Conservation (phyloP, 371 early-diverging fungal species). For the Syncephalastrum racemosum region DNA sequence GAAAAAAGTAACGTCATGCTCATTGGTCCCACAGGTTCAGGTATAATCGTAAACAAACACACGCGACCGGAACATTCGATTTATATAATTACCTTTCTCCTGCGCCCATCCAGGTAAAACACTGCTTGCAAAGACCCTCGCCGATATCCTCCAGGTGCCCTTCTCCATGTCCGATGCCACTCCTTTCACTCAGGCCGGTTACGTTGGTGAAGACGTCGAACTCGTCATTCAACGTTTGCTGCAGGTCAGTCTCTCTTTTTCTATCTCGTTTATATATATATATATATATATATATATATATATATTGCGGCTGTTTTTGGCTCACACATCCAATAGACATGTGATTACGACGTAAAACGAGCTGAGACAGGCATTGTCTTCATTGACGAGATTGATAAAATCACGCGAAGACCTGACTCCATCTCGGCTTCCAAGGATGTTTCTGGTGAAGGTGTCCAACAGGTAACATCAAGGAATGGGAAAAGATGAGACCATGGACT, state of each 20-base stretch:
- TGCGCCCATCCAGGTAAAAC: slow-evolving; percentile 64
- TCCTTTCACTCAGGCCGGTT: slow-evolving; percentile 92
- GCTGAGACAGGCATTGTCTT: slow-evolving; percentile 92
- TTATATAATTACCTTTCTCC: not conserved
- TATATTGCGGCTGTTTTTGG: not conserved
- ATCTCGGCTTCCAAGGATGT: slow-evolving; percentile 84
- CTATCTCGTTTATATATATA: too few relatives aligned
- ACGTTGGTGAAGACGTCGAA: slow-evolving; percentile 95
- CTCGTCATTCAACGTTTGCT: slow-evolving; percentile 83
- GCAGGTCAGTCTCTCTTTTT: slow-evolving; percentile 47
- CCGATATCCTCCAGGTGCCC: slow-evolving; percentile 85
- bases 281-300: too few relatives aligned
- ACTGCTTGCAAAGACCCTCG: slow-evolving; percentile 80
- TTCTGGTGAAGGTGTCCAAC: slow-evolving; percentile 94
- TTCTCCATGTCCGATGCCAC: slow-evolving; percentile 93
- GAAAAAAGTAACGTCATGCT: slow-evolving; percentile 93
- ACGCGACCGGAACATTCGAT: not conserved
- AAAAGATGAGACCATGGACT: not conserved
- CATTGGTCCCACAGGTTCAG: slow-evolving; percentile 86
- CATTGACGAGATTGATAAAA: slow-evolving; percentile 94
- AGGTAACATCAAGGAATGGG: slow-evolving; percentile 39
- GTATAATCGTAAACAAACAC: slow-evolving; percentile 6
- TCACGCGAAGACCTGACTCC: slow-evolving; percentile 76
- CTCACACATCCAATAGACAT: slow-evolving; percentile 42
- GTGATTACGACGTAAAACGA: slow-evolving; percentile 83